Evolutionary conservation across 2,329 filamentous ascomycete genomes (phyloP).

Genomic region (Neofusicoccum kwambonambiense): DNA sequence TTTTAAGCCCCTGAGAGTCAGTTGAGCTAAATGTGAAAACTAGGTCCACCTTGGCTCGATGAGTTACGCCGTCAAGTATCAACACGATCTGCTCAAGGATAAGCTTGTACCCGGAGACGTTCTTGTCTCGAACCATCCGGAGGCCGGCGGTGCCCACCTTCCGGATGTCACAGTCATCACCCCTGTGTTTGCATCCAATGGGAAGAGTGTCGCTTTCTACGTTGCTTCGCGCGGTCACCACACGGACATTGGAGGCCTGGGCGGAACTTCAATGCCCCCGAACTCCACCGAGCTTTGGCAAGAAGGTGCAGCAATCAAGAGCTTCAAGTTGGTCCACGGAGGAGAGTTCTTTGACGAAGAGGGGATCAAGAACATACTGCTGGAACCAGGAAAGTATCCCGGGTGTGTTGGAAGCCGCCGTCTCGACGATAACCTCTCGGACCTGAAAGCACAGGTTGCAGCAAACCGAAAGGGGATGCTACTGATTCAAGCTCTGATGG

Average conservation of each 20-base stretch:
- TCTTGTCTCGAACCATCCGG: slow-evolving; percentile 29
- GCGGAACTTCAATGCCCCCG: slow-evolving; percentile 41
- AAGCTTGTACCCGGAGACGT: slow-evolving; percentile 28
- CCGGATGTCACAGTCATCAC: slow-evolving; percentile 31
- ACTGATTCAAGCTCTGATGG: slow-evolving; percentile 37
- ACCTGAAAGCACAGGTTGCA: slow-evolving; percentile 37
- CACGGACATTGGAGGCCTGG: slow-evolving; percentile 34
- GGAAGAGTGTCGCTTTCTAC: slow-evolving; percentile 27
- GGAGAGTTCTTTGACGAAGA: slow-evolving; percentile 37
- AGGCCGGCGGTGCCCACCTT: slow-evolving; percentile 29
- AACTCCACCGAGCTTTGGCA: slow-evolving; percentile 49
- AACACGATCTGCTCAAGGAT: slow-evolving; percentile 25
- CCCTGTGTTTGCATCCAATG: slow-evolving; percentile 26
- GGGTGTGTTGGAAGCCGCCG: slow-evolving; percentile 33
- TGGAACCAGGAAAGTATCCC: slow-evolving; percentile 29
- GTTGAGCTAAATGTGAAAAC: not conserved
- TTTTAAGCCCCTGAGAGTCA: not conserved
- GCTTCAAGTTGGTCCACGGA: slow-evolving; percentile 37
- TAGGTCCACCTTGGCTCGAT: slow-evolving; percentile 26
- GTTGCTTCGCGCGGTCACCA: slow-evolving; percentile 30
- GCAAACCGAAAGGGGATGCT: slow-evolving; percentile 35
- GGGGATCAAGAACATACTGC: slow-evolving; percentile 28
- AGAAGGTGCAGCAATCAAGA: slow-evolving; percentile 49
- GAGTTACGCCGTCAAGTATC: slow-evolving; percentile 29
- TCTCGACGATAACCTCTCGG: slow-evolving; percentile 34